Evolutionary conservation across 768 basidiomycete species (phyloP).

Genomic region (Amanita thiersii): DNA sequence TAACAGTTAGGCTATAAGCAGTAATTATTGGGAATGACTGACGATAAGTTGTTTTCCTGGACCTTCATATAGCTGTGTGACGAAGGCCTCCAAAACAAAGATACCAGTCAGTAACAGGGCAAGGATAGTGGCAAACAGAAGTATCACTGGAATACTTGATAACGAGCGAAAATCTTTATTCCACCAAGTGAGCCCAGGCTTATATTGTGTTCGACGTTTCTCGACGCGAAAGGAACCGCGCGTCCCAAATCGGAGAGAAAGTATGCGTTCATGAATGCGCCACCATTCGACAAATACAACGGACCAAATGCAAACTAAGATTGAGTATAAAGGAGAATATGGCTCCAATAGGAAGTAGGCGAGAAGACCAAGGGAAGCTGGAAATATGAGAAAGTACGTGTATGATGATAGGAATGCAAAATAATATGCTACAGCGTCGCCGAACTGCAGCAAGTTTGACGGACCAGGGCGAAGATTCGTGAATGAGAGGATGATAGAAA

Average conservation of each 20-base stretch:
- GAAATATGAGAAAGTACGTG: conserved; percentile 70
- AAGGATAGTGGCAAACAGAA: conserved; percentile 64
- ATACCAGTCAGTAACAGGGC: conserved; percentile 69
- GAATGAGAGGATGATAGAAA: not conserved
- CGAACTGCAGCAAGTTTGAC: conserved; percentile 38
- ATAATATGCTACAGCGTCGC: conserved; percentile 79
- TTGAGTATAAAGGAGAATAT: conserved; percentile 74
- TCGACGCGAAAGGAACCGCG: conserved; percentile 73
- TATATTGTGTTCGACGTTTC: conserved; percentile 54
- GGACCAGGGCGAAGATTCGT: not conserved
- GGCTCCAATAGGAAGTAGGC: conserved; percentile 65
- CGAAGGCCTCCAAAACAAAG: conserved; percentile 86
- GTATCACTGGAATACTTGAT: conserved; percentile 63
- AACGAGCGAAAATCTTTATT: conserved; percentile 59
- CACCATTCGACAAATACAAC: conserved; percentile 87
- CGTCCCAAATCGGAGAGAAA: conserved; percentile 80
- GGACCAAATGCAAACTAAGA: conserved; percentile 75
- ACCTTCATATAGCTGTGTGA: conserved; percentile 82
- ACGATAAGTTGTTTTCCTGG: conserved; percentile 76
- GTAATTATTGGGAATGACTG: conserved; percentile 20
- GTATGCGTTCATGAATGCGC: conserved; percentile 76
- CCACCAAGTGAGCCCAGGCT: conserved; percentile 62
- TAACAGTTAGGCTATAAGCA: not conserved
- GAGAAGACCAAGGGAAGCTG: conserved; percentile 59
- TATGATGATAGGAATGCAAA: conserved; percentile 86